Conservation (phyloP, 257 asterid species). For the Verbascum thapsus region DNA sequence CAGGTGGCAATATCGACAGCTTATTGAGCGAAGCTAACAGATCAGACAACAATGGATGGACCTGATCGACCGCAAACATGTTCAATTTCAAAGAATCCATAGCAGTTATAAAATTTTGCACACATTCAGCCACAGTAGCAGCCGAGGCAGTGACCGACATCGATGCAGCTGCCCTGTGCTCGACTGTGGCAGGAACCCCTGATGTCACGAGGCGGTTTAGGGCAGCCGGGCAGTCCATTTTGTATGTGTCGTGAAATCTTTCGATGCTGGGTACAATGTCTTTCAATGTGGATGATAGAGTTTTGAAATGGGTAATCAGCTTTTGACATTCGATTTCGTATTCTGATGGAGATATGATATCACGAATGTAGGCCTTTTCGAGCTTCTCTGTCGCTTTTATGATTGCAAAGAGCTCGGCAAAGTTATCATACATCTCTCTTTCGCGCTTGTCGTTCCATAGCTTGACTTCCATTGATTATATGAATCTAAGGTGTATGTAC, state of each 20-base stretch:
- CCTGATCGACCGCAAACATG: constrained; percentile 96
- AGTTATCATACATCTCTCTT: constrained; percentile 91
- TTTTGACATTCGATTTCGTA: constrained; percentile 83
- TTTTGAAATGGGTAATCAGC: constrained; percentile 78
- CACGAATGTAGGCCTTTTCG: too few relatives aligned
- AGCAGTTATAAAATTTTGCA: constrained; percentile 86
- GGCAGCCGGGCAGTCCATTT: constrained; percentile 88
- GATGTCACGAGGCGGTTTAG: too few relatives aligned
- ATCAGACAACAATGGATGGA: constrained; percentile 82
- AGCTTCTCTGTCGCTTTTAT: constrained; percentile 92
- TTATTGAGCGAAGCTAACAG: constrained; percentile 80
- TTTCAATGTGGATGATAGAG: constrained; percentile 71
- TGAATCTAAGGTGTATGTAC: neutral
- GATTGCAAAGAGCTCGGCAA: constrained; percentile 86
- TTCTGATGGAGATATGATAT: constrained; percentile 59
- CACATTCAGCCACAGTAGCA: constrained; percentile 87
- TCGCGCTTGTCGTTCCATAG: constrained; percentile 98
- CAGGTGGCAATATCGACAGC: too few relatives aligned
- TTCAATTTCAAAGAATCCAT: constrained; percentile 89
- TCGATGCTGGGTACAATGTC: constrained; percentile 83
- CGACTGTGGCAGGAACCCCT: constrained; percentile 95
- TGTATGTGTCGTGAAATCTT: constrained; percentile 79
- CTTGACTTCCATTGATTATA: constrained; percentile 78
- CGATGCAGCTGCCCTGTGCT: constrained; percentile 77
- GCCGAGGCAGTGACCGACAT: constrained; percentile 60